These are phyloP conservation scores for Leccinum aurantiacum DNA, from an alignment of 768 basidiomycete genomes.

Conservation along the genomic window DNA sequence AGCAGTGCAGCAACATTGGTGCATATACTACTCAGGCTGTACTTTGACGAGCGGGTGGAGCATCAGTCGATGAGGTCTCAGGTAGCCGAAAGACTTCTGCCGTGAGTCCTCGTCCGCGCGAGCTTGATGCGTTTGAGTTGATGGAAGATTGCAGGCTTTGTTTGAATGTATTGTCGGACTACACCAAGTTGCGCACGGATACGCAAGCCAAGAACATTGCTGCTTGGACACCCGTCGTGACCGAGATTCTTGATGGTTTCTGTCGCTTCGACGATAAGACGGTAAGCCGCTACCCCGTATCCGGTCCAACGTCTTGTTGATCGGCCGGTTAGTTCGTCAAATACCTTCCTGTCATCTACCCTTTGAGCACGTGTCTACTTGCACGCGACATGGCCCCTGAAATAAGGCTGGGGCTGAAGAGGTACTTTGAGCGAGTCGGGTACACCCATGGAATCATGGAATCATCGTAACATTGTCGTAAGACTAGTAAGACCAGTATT, in stretches of 20 bases:
- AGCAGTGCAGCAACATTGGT: constrained; percentile 95
- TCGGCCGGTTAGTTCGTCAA: constrained; percentile 63
- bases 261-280: constrained; percentile 87
- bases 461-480: constrained; percentile 46
- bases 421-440: constrained; percentile 81
- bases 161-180: constrained; percentile 86
- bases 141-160: constrained; percentile 58
- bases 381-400: constrained; percentile 81
- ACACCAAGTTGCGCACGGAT: constrained; percentile 83
- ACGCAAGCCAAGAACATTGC: constrained; percentile 93
- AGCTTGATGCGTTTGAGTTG: background rate
- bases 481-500: constrained; percentile 16
- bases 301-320: constrained; percentile 4
- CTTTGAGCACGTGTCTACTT: constrained; percentile 82
- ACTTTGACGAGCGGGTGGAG: constrained; percentile 84
- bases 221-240: constrained; percentile 99
- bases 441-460: constrained; percentile 71
- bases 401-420: constrained; percentile 74
- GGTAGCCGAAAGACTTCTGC: constrained; percentile 70
- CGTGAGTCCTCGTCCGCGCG: constrained; percentile 42
- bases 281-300: constrained; percentile 50
- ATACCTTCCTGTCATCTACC: constrained; percentile 90
- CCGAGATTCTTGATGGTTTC: constrained; percentile 89
- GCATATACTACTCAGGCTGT: constrained; percentile 90
- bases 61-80: constrained; percentile 82